Conservation (phyloP, 371 early-diverging fungal species). For the Parasitella parasitica region DNA sequence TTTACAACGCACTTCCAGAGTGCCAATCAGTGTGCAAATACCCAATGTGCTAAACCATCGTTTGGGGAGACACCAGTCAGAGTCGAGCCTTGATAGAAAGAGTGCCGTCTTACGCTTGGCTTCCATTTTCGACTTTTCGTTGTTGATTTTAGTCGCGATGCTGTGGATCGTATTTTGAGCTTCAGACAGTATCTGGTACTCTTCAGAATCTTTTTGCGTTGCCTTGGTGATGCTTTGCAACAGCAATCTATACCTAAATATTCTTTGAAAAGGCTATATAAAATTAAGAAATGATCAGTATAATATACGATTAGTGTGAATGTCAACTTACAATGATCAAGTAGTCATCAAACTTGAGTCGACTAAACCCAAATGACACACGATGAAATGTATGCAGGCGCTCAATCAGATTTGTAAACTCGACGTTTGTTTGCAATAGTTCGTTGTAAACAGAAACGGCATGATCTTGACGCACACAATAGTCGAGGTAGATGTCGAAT, state of each 20-base stretch:
- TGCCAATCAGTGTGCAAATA: constrained; percentile 35
- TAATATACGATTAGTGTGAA: no score
- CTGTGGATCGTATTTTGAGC: constrained; percentile 36
- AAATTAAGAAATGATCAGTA: no score
- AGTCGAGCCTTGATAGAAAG: constrained; percentile 38
- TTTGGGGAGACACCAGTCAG: constrained; percentile 40
- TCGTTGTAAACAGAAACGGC: constrained; percentile 32
- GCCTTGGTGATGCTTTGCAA: constrained; percentile 41
- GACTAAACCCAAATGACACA: constrained; percentile 15
- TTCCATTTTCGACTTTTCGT: constrained; percentile 33
- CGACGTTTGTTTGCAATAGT: constrained; percentile 23
- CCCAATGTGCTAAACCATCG: constrained; percentile 45
- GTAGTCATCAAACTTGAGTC: constrained; percentile 45
- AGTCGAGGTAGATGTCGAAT: constrained; percentile 43
- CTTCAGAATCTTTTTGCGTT: constrained; percentile 27
- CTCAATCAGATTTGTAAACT: constrained; percentile 24
- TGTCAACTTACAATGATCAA: constrained; percentile 41
- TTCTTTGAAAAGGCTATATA: constrained; percentile 46
- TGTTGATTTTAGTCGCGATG: constrained; percentile 32
- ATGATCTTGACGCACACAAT: constrained; percentile 42
- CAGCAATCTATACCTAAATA: constrained; percentile 42
- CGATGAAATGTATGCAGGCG: constrained; percentile 27
- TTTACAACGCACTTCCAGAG: constrained; percentile 35
- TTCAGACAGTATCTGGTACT: constrained; percentile 22
- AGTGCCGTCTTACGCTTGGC: constrained; percentile 35